Base-by-base conservation (phyloP, 1,284 basidiomycete species). In the Leucoagaricus sp. region DNA sequence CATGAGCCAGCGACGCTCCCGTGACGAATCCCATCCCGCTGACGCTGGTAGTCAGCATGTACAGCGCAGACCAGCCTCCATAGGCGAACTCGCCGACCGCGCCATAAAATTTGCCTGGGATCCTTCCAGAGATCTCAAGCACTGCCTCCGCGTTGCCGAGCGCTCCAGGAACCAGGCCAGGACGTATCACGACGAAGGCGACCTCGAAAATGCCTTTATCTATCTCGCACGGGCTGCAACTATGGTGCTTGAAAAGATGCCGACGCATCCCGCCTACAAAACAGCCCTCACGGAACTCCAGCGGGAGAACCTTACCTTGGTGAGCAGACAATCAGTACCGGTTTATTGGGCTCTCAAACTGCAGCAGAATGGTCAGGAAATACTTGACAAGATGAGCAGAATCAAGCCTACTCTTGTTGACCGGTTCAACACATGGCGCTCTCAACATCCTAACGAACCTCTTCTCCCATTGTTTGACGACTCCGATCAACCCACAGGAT, bases 281-380 rank as follows among this genome's bases (percentile, higher is more conserved):
- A 70, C 65, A 3, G 66, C 78, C 26, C 65, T 86, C 57, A 81
- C 60, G 49, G 52, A 67, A 25, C 69, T 73, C 33, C 84, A 86
- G 63, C 70, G 79, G 53, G 67, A 76, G 53, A 85, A 87, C 67
- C 72, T 86, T 34, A 74, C 72, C 12, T 65, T 81, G 75, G 84
- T 86, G 64, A 68, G 83, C 78, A 44, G 25, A 1, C 25, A n/a
- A 19, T 25, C 5, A 42, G 38, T 50, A 25, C 46, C 19, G 33
- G 23, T 36, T 53, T 26, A 31, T 53, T 63, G 26, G 60, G 55
- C 55, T 2, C 8, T 31, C 8, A 19, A 19, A 19, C 17, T 17
- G 10, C 15, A 36, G 52, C 59, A 89, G 87, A 88, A 89, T 58
- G 87, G 87, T 10, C 83, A 87, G 68, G 80, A 86, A 55, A 87